These are phyloP conservation scores for Aspergillus unguis DNA, from an alignment of 2,329 filamentous ascomycete genomes.

Conservation along the genomic window DNA sequence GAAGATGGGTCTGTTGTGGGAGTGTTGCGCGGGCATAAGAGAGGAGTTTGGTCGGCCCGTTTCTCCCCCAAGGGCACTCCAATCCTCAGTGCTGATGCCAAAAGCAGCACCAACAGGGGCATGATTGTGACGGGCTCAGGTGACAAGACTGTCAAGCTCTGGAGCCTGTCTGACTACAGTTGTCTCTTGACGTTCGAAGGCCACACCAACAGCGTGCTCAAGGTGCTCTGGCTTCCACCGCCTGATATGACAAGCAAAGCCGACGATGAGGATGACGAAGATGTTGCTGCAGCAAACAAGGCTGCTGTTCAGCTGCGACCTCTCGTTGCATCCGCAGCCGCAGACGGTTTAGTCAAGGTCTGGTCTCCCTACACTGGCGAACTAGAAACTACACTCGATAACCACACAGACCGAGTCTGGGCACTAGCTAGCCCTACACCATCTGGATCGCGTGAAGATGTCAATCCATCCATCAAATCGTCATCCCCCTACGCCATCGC, in stretches of 20 bases:
- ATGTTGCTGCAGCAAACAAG: constrained; percentile 27
- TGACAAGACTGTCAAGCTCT: constrained; percentile 93
- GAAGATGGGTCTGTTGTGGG: constrained; percentile 88
- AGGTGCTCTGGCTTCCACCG: constrained; percentile 79
- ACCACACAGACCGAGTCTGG: constrained; percentile 96
- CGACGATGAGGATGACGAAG: constrained; percentile 34
- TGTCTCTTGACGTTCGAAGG: constrained; percentile 94
- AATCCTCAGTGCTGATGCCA: constrained; percentile 67
- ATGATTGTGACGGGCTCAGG: constrained; percentile 86
- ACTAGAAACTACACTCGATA: constrained; percentile 84
- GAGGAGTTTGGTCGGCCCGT: constrained; percentile 92
- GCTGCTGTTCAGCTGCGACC: constrained; percentile 32
- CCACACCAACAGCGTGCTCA: constrained; percentile 91
- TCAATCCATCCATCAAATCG: constrained; percentile 28
- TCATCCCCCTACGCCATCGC: constrained; percentile 65
- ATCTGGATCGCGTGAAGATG: constrained; percentile 32
- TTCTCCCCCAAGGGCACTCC: constrained; percentile 81
- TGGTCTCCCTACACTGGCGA: constrained; percentile 89
- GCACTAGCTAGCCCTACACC: constrained; percentile 67
- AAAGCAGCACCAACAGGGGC: constrained; percentile 70
- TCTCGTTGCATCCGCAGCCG: constrained; percentile 74
- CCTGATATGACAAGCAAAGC: constrained; percentile 35
- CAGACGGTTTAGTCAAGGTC: constrained; percentile 92
- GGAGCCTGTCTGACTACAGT: constrained; percentile 88
- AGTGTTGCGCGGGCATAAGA: constrained; percentile 84